Conservation (phyloP, 2,329 filamentous ascomycete genomes). For the Coniella vitis region DNA sequence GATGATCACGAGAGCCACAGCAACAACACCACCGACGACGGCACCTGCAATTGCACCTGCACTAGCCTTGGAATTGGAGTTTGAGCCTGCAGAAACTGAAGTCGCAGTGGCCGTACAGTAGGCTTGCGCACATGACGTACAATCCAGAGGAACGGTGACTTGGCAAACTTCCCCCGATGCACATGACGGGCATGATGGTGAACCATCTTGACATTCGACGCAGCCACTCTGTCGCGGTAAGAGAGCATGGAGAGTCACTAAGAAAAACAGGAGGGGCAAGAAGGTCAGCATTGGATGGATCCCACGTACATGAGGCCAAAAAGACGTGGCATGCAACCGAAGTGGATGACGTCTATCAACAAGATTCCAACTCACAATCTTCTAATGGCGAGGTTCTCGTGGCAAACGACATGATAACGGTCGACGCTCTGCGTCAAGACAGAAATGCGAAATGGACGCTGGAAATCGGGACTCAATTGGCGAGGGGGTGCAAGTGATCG, state of each 20-base stretch:
- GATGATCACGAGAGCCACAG: constrained; percentile 63
- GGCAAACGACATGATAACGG: constrained; percentile 11
- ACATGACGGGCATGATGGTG: constrained; percentile 41
- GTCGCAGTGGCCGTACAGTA: constrained; percentile 32
- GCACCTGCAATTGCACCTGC: constrained; percentile 86
- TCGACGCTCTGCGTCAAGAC: not conserved
- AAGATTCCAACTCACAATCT: constrained; percentile 3
- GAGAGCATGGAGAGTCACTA: constrained; percentile 25
- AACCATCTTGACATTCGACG: constrained; percentile 36
- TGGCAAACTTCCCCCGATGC: constrained; percentile 35
- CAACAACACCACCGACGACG: constrained; percentile 75
- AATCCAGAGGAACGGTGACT: constrained; percentile 38
- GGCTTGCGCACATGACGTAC: constrained; percentile 39
- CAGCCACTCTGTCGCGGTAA: constrained; percentile 36
- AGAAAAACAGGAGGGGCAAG: not conserved
- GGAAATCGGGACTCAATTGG: not conserved
- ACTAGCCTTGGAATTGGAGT: constrained; percentile 47
- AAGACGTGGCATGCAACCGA: no score
- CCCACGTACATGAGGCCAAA: not conserved
- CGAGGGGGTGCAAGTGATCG: constrained; percentile 9
- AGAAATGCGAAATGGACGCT: not conserved
- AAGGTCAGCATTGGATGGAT: constrained; percentile 3
- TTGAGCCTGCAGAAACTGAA: constrained; percentile 18
- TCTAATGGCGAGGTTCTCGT: not conserved
- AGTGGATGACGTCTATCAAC: no score